phyloP scores from a whole-genome alignment of 164 flowering plant genomes.

The Buxus sempervirens region DNA sequence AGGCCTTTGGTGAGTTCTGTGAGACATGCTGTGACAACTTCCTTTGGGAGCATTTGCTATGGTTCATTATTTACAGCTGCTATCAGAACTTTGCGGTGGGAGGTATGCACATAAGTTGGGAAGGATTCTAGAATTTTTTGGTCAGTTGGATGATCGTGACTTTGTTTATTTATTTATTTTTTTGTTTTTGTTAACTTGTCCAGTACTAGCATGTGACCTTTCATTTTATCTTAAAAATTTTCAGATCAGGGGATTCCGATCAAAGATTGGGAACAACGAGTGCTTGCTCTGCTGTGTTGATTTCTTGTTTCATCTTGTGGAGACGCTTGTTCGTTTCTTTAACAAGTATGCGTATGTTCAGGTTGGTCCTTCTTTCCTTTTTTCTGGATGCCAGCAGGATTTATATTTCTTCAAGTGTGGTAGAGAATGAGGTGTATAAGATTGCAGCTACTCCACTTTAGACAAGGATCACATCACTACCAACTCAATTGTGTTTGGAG shows the following conservation, averaged over 20 bases:
- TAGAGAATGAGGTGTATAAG: too few relatives aligned
- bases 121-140: too few relatives aligned
- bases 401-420: too few relatives aligned
- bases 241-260: conserved; percentile 93
- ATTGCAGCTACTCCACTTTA: too few relatives aligned
- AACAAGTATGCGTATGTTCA: conserved; percentile 98
- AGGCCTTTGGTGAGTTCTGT: conserved; percentile 64
- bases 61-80: conserved; percentile 98
- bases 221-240: conserved; percentile 15
- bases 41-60: conserved; percentile 98
- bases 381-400: neutral
- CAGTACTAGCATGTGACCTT: neutral
- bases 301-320: conserved; percentile 92
- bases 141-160: too few relatives aligned
- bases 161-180: neutral
- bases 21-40: conserved; percentile 78
- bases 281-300: conserved; percentile 98
- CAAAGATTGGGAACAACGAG: conserved; percentile 95
- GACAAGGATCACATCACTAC: too few relatives aligned
- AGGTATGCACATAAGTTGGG: conserved; percentile 42
- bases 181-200: conserved; percentile 3
- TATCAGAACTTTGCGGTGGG: conserved; percentile 91
- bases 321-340: conserved; percentile 93
- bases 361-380: conserved; percentile 38
- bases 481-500: too few relatives aligned